Evolutionary conservation across 352 stramenopile genomes (phyloP), one percentile per base, ranked within the genome.

Genomic region (Pythium rhizo-oryzae): DNA sequence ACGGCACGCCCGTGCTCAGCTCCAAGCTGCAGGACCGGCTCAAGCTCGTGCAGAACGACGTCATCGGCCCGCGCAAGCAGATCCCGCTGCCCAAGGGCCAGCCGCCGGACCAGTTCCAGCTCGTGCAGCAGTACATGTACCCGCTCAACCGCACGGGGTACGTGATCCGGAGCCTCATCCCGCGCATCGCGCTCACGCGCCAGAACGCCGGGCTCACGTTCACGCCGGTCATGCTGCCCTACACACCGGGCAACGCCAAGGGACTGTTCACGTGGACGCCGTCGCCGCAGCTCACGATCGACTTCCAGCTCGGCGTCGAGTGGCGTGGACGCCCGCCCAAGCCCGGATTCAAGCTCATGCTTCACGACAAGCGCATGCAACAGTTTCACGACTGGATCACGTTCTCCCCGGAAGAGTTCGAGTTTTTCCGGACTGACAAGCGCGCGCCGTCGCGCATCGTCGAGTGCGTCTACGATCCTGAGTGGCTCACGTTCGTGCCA

Each of bases 371-470:
- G 55, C 81, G 87, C 47, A 93, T 87, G 55, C 85, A 88, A 43
- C 70, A 92, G 30, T 96, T 94, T 64, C 86, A 94, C 58, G 88
- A 96, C 72, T 96, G 88, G 88, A 86, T 96, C 72, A 94, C 86
- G 12, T 90, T 96, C 68, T 67, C 86, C 21, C 44, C 41, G 86
- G 86, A 96, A 51, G 83, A 90, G 50, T 93, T 92, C 25, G 88
- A 96, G 43, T 70, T 75, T 21, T 94, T 94, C 53, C 80, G 85
- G 11, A 76, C 86, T 19, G 88, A 96, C 60, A 96, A 94, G 57
- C 92, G 92, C 55, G 84, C 85, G 21, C 92, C 86, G 1, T 91
- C 86, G 19, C 84, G 88, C 2, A 93, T 96, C 64, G 65, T 96
- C 35, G 84, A 94, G 62, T 96, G 88, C 63, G 78, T 92, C 0